Conservation (phyloP, 371 early-diverging fungal genomes). For the Smittium mucronatum region DNA sequence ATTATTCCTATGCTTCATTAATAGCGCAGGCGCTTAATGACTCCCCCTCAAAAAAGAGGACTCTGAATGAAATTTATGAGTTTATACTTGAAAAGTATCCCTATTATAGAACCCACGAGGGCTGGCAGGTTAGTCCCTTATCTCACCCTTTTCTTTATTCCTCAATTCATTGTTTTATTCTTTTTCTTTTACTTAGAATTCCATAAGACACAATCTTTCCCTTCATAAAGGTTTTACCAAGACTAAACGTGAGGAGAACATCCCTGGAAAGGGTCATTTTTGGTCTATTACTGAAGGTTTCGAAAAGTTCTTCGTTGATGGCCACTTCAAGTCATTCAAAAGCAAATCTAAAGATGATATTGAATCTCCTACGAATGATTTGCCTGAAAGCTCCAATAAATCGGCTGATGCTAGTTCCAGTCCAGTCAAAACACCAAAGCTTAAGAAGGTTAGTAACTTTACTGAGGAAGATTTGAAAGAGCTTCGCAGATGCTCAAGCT, state of each 20-base stretch:
- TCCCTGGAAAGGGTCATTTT: conserved; percentile 58
- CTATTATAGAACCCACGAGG: conserved; percentile 57
- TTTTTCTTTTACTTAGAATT: conserved; percentile 39
- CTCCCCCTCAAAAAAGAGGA: conserved; percentile 51
- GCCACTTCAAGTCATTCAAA: conserved; percentile 34
- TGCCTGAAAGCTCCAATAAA: not conserved
- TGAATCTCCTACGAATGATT: not conserved
- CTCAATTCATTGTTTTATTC: not conserved
- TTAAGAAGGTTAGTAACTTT: not conserved
- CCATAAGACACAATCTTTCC: conserved; percentile 75
- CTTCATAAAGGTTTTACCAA: conserved; percentile 68
- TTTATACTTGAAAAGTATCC: conserved; percentile 71
- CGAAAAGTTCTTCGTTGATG: conserved; percentile 30
- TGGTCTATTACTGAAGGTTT: conserved; percentile 36
- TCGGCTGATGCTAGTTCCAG: not conserved
- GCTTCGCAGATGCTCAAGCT: not conserved
- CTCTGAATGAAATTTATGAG: conserved; percentile 76
- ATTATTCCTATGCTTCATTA: conserved; percentile 74
- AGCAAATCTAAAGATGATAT: conserved; percentile 21
- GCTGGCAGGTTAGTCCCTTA: conserved; percentile 32
- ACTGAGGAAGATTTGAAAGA: not conserved
- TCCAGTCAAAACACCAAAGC: conserved; percentile 4
- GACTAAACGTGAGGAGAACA: conserved; percentile 46
- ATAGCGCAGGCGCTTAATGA: conserved; percentile 80
- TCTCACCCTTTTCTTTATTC: not conserved